Percentiles rank a stretch among this genome's conserved stretches.
Conservation (phyloP, 2,329 filamentous ascomycete genomes). For the Arthroderma sp. region DNA sequence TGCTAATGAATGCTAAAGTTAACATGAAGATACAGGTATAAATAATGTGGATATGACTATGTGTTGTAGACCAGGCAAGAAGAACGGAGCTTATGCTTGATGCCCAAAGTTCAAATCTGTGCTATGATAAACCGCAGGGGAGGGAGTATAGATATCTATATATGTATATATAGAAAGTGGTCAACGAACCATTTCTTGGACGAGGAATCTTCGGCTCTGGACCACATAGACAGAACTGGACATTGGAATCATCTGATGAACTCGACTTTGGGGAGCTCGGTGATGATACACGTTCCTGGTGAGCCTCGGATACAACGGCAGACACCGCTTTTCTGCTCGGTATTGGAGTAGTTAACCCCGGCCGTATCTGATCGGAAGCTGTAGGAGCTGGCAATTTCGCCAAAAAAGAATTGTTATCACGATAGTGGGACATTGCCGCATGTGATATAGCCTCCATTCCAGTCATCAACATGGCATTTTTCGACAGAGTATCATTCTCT, state of each 20-base stretch:
- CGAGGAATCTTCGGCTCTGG: conserved; percentile 60
- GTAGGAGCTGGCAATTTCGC: not conserved
- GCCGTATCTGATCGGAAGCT: not conserved
- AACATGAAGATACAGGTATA: not conserved
- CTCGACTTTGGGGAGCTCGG: conserved; percentile 26
- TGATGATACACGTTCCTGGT: conserved; percentile 19
- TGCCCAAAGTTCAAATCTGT: too few species aligned
- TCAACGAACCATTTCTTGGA: conserved; percentile 54
- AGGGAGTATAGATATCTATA: not conserved
- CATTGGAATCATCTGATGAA: conserved; percentile 31
- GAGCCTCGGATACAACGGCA: conserved; percentile 5
- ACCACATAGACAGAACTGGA: conserved; percentile 56
- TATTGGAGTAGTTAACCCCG: conserved; percentile 6
- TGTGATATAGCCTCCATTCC: not conserved
- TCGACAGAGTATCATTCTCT: not conserved
- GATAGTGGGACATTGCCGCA: not conserved
- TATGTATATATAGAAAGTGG: conserved; percentile 13
- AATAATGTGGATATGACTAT: not conserved
- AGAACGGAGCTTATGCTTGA: not conserved
- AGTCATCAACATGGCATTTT: not conserved
- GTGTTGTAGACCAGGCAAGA: not conserved
- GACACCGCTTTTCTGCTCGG: conserved; percentile 8
- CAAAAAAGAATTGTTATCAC: not conserved
- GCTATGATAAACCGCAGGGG: not conserved
- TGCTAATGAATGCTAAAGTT: conserved; percentile 45